phyloP scores from a whole-genome alignment of 306 rosid genomes.

The Trifolium dubium region DNA sequence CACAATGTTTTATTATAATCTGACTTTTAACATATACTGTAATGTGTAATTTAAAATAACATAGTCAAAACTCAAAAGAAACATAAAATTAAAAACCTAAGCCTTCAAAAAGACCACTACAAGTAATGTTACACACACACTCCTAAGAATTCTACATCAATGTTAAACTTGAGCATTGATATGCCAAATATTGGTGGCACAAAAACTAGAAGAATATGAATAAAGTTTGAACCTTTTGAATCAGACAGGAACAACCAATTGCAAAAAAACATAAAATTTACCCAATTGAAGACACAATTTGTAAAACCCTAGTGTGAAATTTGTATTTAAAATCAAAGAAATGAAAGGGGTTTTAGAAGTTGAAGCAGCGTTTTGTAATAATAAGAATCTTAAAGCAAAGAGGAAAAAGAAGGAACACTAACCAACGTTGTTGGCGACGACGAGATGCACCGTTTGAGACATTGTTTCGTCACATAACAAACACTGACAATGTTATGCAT shows the following conservation, averaged over 20 bases:
- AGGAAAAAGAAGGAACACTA: slow-evolving; percentile 15
- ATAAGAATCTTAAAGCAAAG: neutral
- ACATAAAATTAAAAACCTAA: too few species aligned
- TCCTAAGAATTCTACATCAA: too few species aligned
- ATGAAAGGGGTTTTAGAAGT: slow-evolving; percentile 12
- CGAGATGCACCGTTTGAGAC: slow-evolving; percentile 59
- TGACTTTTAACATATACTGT: too few species aligned
- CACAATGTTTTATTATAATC: too few species aligned
- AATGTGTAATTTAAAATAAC: too few species aligned
- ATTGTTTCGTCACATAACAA: slow-evolving; percentile 36
- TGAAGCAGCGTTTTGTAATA: too few species aligned
- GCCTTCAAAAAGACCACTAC: too few species aligned
- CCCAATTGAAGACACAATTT: neutral
- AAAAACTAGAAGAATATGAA: too few species aligned
- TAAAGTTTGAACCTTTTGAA: slow-evolving; percentile 14
- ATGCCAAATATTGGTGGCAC: too few species aligned
- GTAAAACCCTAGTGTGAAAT: slow-evolving; percentile 32
- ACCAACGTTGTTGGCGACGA: slow-evolving; percentile 57
- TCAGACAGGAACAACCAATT: neutral
- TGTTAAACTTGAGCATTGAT: too few species aligned
- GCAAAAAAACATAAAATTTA: neutral
- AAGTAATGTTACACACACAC: too few species aligned
- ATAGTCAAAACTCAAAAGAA: too few species aligned
- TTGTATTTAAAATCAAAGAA: slow-evolving; percentile 3
- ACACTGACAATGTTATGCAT: neutral